Percentiles rank a stretch among this genome's conserved stretches.
Evolutionary conservation across 2,329 filamentous ascomycete genomes (phyloP).

Genomic region (Talaromyces rugulosus): DNA sequence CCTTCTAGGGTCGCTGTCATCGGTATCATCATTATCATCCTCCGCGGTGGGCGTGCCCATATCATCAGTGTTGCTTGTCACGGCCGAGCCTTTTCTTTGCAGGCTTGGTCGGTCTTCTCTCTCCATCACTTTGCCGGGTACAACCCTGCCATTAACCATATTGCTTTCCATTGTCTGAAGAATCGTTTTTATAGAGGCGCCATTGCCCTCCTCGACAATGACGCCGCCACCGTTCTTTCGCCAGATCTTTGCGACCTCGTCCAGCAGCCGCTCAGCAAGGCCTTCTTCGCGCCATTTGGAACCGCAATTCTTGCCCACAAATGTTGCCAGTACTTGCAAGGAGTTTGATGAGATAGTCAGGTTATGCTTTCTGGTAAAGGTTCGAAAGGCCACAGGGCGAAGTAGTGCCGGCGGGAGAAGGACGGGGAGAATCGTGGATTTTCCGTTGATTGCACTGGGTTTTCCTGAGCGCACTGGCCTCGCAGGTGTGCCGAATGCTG

Average conservation of each 20-base stretch:
- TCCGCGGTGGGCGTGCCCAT: conserved; percentile 22
- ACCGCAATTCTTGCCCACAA: conserved; percentile 90
- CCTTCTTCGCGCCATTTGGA: conserved; percentile 96
- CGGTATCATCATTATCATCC: conserved; percentile 53
- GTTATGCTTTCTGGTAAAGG: conserved; percentile 96
- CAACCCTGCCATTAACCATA: conserved; percentile 72
- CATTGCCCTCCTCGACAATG: conserved; percentile 78
- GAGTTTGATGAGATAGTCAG: conserved; percentile 86
- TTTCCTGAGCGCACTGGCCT: conserved; percentile 58
- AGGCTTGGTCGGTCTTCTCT: conserved; percentile 19
- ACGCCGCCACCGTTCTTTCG: conserved; percentile 84
- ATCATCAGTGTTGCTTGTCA: conserved; percentile 18
- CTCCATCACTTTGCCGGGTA: conserved; percentile 44
- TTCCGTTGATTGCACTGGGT: conserved; percentile 20
- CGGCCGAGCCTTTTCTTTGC: conserved; percentile 46
- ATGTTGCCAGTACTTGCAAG: conserved; percentile 76
- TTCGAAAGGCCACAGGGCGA: conserved; percentile 86
- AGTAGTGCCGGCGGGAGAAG: conserved; percentile 82
- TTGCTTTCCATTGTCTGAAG: conserved; percentile 78
- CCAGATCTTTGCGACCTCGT: conserved; percentile 88
- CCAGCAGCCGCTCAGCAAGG: conserved; percentile 82
- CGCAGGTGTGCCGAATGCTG: conserved; percentile 81
- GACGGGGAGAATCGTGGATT: conserved; percentile 69
- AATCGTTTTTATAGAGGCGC: conserved; percentile 67
- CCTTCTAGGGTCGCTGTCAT: conserved; percentile 65